Evolutionary conservation across 2,329 filamentous ascomycete genomes (phyloP).

Genomic region (Trichothecium sympodiale): DNA sequence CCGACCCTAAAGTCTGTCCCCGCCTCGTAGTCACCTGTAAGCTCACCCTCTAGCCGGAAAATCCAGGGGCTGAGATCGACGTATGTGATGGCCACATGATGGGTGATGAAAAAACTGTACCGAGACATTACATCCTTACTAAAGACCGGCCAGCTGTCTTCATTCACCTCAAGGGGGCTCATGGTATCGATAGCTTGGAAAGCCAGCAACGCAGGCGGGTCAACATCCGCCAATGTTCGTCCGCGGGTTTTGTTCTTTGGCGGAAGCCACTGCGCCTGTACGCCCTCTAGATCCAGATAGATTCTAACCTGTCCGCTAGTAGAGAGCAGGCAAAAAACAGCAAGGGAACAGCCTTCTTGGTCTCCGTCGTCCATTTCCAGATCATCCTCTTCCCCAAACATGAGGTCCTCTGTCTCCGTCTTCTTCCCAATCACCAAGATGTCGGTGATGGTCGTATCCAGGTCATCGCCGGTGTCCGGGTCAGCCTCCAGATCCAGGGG

Average conservation of each 20-base stretch:
- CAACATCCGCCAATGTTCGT: constrained; percentile 24
- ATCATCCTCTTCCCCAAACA: constrained; percentile 54
- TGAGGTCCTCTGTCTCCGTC: constrained; percentile 47
- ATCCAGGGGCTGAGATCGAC: constrained; percentile 53
- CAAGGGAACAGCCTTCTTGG: constrained; percentile 47
- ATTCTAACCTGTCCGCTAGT: constrained; percentile 50
- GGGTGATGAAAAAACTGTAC: constrained; percentile 53
- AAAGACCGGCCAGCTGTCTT: constrained; percentile 52
- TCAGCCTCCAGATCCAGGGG: constrained; percentile 48
- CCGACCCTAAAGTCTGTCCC: constrained; percentile 52
- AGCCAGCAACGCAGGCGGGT: constrained; percentile 40
- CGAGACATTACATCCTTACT: constrained; percentile 49
- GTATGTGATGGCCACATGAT: constrained; percentile 47
- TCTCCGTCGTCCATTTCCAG: constrained; percentile 45
- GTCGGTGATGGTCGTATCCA: constrained; percentile 46
- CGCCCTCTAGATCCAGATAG: constrained; percentile 49
- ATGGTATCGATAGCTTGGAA: constrained; percentile 54
- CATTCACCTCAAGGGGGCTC: constrained; percentile 39
- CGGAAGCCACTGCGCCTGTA: constrained; percentile 56
- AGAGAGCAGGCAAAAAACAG: constrained; percentile 48
- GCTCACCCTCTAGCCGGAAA: constrained; percentile 51
- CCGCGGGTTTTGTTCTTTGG: constrained; percentile 40
- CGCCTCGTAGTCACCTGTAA: constrained; percentile 42
- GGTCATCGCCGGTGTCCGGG: constrained; percentile 43
- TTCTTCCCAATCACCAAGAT: constrained; percentile 53